phyloP scores from a whole-genome alignment of 2,329 filamentous ascomycete species.

The Fusarium virguliforme region DNA sequence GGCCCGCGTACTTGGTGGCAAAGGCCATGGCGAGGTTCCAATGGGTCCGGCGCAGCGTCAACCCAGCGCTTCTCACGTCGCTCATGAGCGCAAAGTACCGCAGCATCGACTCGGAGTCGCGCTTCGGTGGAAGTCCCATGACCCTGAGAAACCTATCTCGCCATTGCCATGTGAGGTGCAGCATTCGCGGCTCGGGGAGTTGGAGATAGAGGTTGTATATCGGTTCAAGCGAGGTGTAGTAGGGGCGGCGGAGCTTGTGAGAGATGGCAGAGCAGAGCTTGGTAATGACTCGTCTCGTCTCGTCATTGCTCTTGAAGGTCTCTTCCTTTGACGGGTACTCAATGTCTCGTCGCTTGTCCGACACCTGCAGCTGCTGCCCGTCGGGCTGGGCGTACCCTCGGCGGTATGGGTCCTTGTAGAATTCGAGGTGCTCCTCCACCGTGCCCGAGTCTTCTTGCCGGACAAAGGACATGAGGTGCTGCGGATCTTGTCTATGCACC shows the following conservation, averaged over 20 bases:
- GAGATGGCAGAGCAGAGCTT: conserved; percentile 62
- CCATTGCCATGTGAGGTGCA: conserved; percentile 65
- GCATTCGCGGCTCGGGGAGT: conserved; percentile 69
- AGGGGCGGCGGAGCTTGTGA: conserved; percentile 61
- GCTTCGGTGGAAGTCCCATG: conserved; percentile 75
- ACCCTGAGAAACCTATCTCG: conserved; percentile 78
- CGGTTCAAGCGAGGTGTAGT: conserved; percentile 58
- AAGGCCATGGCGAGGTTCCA: conserved; percentile 91
- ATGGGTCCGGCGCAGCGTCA: conserved; percentile 77
- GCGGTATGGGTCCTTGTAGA: conserved; percentile 68
- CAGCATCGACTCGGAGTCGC: conserved; percentile 76
- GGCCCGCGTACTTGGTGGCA: conserved; percentile 79
- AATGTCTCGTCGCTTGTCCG: conserved; percentile 66
- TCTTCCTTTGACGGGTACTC: conserved; percentile 63
- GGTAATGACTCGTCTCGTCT: conserved; percentile 56
- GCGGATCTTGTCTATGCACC: conserved; percentile 47
- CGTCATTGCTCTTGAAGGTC: conserved; percentile 55
- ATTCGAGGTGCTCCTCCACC: conserved; percentile 69
- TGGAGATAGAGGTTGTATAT: conserved; percentile 67
- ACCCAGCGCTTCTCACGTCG: conserved; percentile 83
- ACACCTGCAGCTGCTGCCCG: conserved; percentile 66
- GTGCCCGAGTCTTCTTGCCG: conserved; percentile 64
- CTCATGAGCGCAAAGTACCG: conserved; percentile 88
- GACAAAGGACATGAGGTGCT: conserved; percentile 69
- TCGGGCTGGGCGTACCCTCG: conserved; percentile 69